Base-by-base conservation (phyloP, 1,139 yeast species). In the Geotrichum macrosporum region DNA sequence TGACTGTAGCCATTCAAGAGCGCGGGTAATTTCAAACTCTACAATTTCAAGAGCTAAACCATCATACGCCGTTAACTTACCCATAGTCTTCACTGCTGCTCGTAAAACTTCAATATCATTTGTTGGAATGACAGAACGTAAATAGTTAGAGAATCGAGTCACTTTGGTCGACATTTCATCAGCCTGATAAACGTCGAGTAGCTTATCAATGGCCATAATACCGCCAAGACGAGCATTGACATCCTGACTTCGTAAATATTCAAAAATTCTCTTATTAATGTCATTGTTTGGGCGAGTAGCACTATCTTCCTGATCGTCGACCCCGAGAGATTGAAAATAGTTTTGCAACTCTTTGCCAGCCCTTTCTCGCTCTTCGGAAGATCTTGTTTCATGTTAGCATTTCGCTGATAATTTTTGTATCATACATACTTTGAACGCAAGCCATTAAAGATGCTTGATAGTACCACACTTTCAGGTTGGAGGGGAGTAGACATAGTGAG, bases 41-140 rank as follows among this genome's bases (percentile, higher is more conserved):
- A 92, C 96, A 64, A 92, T 83, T 48, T 88, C 96, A 0, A 94
- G 88, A 0, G 95, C 86, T 47, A 88, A 69, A 1, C 95, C 94
- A 21, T 95, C 95, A 0, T 95, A 89, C 1, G 83, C 78, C 0
- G 97, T 95, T 54, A 92, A 70, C 57, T 83, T 84, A 5, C 97
- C 97, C 56, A 92, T 71, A 0, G 96, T 85, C 46, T 75, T 76
- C 1, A 95, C 87, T 2, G 97, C 96, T 29, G 84, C 77, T 54
- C 80, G 77, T 89, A 89, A 85, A 34, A 88, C 92, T 29, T 80
- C 84, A 30, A 81, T 73, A 60, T 92, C 96, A 55, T 78, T 84
- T 0, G 94, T 84, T 3, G 94, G 81, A 20, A 92, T 81, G 46
- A 88, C 76, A 22, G 84, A 80, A 38, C 95, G 76, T 54, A 92